These are phyloP conservation scores for Tetradesmus lagerheimii DNA, from an alignment of 139 green algal genomes.

Conservation along the genomic window DNA sequence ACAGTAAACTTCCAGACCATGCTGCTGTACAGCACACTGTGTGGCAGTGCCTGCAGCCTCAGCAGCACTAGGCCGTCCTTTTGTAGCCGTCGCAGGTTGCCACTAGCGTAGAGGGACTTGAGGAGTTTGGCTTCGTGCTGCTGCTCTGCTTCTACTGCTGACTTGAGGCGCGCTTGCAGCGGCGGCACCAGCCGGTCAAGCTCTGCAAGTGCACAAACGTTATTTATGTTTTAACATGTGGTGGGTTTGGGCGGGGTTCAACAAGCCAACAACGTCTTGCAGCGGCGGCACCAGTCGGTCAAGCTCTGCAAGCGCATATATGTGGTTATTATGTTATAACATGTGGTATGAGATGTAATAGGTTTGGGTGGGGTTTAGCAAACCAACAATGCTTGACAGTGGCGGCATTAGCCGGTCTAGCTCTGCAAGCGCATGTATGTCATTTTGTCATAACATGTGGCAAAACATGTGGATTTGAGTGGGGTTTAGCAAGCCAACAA, in stretches of 20 bases:
- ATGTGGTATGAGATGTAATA: no score
- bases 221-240: no score
- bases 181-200: neutral
- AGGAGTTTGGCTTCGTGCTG: conserved; percentile 48
- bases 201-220: conserved; percentile 1
- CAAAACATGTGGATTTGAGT: no score
- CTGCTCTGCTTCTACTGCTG: conserved; percentile 59
- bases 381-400: conserved; percentile 47
- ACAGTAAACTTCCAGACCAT: conserved; percentile 56
- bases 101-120: conserved; percentile 50
- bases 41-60: conserved; percentile 36
- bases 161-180: conserved; percentile 47
- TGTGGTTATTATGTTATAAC: no score
- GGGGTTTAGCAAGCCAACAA: no score
- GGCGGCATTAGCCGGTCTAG: neutral
- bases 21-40: conserved; percentile 55
- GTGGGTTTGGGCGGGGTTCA: no score
- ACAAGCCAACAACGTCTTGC: no score
- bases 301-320: neutral
- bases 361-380: no score
- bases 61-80: conserved; percentile 62
- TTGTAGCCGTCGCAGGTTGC: conserved; percentile 57
- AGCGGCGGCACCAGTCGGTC: neutral
- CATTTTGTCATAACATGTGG: no score
- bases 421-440: neutral